phyloP scores from a whole-genome alignment of 192 early-diverging fungal species.

The Spizellomyces punctatus region DNA sequence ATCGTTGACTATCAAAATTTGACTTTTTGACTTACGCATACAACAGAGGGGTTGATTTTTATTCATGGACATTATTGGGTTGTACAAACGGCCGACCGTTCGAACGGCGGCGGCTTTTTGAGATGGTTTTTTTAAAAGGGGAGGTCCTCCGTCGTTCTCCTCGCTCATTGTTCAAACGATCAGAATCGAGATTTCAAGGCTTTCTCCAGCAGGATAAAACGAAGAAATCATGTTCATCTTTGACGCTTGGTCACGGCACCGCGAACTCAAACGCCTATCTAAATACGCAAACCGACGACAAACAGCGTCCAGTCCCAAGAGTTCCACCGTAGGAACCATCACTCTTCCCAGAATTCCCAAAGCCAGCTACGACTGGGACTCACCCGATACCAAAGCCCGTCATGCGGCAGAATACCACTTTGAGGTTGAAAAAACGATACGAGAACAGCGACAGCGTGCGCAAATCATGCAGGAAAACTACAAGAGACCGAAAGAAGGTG shows the following conservation, averaged over 20 bases:
- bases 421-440: neutral
- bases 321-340: neutral
- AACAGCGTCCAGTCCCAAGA: neutral
- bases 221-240: neutral
- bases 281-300: constrained; percentile 18
- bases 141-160: no score
- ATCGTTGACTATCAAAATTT: no score
- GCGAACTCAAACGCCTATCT: constrained; percentile 16
- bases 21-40: no score
- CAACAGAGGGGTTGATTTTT: no score
- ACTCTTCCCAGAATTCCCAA: neutral
- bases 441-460: neutral
- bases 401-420: constrained; percentile 6
- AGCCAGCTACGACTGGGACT: constrained; percentile 4
- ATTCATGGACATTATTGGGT: no score
- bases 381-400: neutral
- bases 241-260: constrained; percentile 16
- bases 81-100: no score
- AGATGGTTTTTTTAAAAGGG: no score
- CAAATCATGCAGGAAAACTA: neutral
- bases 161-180: no score
- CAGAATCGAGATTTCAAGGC: no score
- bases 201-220: no score
- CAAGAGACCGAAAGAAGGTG: neutral
- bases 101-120: no score